Percentiles rank a stretch among this genome's conserved stretches.
Conservation (phyloP, 1,284 basidiomycete species). For the Papiliotrema laurentii region DNA sequence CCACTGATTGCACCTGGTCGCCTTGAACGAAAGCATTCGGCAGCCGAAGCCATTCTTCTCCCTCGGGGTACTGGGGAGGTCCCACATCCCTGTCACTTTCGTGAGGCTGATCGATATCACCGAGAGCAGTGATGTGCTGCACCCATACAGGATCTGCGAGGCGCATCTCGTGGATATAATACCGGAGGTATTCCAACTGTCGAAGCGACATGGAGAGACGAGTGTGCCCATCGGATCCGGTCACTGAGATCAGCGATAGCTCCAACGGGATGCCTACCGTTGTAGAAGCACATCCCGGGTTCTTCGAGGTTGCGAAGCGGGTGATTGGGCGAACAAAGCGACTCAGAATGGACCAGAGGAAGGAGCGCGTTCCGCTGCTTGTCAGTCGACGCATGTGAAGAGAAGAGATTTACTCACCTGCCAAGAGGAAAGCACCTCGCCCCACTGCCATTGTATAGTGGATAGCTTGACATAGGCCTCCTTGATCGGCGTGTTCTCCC, state of each 20-base stretch:
- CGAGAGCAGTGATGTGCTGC: constrained; percentile 13
- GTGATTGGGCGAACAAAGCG: constrained; percentile 64
- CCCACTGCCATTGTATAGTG: constrained; percentile 39
- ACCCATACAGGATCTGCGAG: constrained; percentile 54
- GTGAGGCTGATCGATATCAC: neutral
- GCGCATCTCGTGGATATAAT: constrained; percentile 71
- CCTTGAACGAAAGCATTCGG: constrained; percentile 9
- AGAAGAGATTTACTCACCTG: constrained; percentile 23
- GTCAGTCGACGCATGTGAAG: neutral
- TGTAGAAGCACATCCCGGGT: constrained; percentile 63
- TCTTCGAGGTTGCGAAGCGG: constrained; percentile 62
- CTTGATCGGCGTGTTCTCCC: constrained; percentile 17
- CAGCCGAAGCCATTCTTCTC: constrained; percentile 13
- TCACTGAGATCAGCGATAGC: constrained; percentile 33
- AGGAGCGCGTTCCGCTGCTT: constrained; percentile 56
- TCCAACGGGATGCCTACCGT: constrained; percentile 53
- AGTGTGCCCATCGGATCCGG: constrained; percentile 53
- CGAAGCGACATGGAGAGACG: constrained; percentile 71
- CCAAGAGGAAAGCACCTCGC: constrained; percentile 14
- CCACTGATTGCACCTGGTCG: constrained; percentile 8
- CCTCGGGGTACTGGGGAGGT: constrained; percentile 5
- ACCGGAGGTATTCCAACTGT: constrained; percentile 77
- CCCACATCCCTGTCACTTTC: neutral
- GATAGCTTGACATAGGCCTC: constrained; percentile 38
- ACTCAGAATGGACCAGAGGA: constrained; percentile 61